A percentile compares a stretch with the other conserved stretches of the same genome.
Evolutionary conservation across 2,329 filamentous ascomycete genomes (phyloP).

Genomic region (Penicillium hordei): DNA sequence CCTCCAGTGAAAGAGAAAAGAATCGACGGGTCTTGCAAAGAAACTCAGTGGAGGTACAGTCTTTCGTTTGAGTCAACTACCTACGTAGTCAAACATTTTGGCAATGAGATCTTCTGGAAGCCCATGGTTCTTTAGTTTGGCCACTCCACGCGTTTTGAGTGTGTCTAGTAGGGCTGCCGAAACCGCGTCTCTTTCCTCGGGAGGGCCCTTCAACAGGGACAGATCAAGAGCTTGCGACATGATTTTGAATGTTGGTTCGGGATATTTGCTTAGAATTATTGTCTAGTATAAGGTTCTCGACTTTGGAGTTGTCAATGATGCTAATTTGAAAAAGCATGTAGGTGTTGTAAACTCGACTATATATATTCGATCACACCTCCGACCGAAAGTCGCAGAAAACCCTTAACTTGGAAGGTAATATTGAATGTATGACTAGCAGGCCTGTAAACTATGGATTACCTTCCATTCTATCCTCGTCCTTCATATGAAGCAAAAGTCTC

Average conservation of each 20-base stretch:
- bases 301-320: background rate
- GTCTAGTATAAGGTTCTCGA: background rate
- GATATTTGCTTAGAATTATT: background rate
- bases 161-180: conserved; percentile 12
- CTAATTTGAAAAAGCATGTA: no score
- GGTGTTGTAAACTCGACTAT: background rate
- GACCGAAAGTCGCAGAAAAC: accelerated
- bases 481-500: background rate
- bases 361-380: background rate
- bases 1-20: no score
- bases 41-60: background rate
- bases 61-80: background rate
- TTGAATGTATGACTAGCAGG: background rate
- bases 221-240: conserved; percentile 18
- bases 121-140: conserved; percentile 22
- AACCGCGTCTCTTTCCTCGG: conserved; percentile 11
- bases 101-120: conserved; percentile 14
- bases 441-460: background rate
- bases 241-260: background rate
- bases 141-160: conserved; percentile 18
- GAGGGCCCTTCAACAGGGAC: conserved; percentile 18
- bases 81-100: conserved; percentile 18
- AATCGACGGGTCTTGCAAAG: conserved; percentile 5
- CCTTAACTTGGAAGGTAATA: background rate
- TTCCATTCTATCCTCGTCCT: background rate